phyloP scores from a whole-genome alignment of 129 eudicot species.

The Centaurea solstitialis region DNA sequence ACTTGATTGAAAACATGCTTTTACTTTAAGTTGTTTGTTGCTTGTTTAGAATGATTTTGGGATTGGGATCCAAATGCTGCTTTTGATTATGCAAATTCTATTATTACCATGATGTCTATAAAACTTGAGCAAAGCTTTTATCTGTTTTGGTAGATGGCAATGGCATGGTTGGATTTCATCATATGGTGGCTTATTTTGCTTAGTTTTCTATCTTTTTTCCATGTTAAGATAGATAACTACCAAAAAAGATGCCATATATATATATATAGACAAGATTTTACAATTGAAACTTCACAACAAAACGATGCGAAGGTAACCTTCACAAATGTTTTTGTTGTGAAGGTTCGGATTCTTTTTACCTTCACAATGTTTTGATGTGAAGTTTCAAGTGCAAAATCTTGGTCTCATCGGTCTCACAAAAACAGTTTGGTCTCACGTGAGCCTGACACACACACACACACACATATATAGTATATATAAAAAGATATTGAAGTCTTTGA shows the following conservation, averaged over 20 bases:
- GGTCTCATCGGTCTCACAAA: too few relatives aligned
- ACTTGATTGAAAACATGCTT: not conserved
- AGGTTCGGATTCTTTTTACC: too few relatives aligned
- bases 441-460: constrained; percentile 1
- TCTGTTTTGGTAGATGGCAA: not conserved
- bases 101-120: not conserved
- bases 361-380: too few relatives aligned
- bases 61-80: constrained; percentile 46
- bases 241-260: not conserved
- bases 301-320: too few relatives aligned
- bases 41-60: not conserved
- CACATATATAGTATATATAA: not conserved
- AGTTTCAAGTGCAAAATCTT: too few relatives aligned
- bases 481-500: not conserved
- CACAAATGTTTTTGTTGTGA: too few relatives aligned
- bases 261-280: too few relatives aligned
- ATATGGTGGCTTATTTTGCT: not conserved
- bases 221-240: too few relatives aligned
- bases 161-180: not conserved
- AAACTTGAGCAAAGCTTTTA: not conserved
- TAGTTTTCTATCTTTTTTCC: not conserved
- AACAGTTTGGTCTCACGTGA: too few relatives aligned
- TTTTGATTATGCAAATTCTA: constrained; percentile 5
- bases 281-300: too few relatives aligned
- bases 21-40: not conserved